Base-by-base conservation (phyloP, 371 early-diverging fungal species). In the Mucor plumbeus region DNA sequence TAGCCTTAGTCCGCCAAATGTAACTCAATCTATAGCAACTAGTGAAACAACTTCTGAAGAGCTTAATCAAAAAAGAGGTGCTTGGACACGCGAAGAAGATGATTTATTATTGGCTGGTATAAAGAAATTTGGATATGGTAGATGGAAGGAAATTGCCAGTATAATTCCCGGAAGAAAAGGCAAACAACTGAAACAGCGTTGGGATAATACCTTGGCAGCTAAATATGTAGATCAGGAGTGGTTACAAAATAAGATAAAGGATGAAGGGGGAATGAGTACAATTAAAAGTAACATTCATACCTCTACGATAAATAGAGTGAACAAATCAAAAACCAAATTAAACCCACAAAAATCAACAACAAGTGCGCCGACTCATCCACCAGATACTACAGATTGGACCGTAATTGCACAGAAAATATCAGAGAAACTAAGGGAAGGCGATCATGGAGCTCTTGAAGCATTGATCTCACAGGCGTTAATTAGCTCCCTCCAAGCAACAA, bases 51-150 rank as follows among this genome's bases (percentile, higher is more conserved):
- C 54, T 13, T 19, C 64, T n/a, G 60, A 64, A 40, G 77, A 72
- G 31, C 56, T 61, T 33, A 60, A 41, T 48, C 72, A 73, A 53
- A 82, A 80, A 50, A 70, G 78, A 58, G 78, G 78, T 4, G 61
- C 67, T 33, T 81, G 81, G 81, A 82, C 82, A 59, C 65, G 64
- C 3, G 82, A 82, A 70, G 82, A 82, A 64, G 82, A 82, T 48
- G 82, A 82, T 4, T 59, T 79, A 26, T 57, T 82, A 40, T 62
- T 82, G 33, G 65, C 64, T 5, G 82, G 82, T 13, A 82, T 82
- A 36, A 79, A 77, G 38, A 75, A 69, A 10, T 74, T 70, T 44
- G 82, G 82, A 4, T 82, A 82, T 14, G 82, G 82, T 0, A 61
- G 76, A 41, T 82, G 82, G 82, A 79, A 82, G 62, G 82, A 82